Percentiles rank a stretch among this genome's conserved stretches.
Evolutionary conservation across 495 filamentous ascomycete species (phyloP).

Genomic region (Amorphotheca resinae): DNA sequence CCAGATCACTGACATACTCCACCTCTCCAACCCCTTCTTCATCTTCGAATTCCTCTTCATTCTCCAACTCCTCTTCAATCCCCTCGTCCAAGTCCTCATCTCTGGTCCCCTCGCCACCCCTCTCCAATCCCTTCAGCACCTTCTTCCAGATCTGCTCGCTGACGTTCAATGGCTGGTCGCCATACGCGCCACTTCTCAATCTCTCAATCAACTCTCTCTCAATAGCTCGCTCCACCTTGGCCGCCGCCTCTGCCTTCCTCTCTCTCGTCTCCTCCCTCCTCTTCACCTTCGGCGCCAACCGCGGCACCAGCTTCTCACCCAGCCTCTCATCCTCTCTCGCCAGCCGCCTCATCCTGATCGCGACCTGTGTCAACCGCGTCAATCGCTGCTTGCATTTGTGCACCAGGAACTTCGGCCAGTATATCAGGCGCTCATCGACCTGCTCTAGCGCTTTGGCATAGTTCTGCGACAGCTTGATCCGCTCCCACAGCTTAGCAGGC

Average conservation of each 20-base stretch:
- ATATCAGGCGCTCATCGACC: constrained; percentile 78
- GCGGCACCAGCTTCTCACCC: constrained; percentile 82
- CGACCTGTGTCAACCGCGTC: constrained; percentile 86
- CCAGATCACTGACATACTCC: constrained; percentile 65
- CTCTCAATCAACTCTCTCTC: constrained; percentile 92
- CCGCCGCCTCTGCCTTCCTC: constrained; percentile 84
- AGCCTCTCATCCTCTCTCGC: constrained; percentile 79
- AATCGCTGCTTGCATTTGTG: constrained; percentile 98
- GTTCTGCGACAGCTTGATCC: constrained; percentile 78
- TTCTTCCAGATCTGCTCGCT: constrained; percentile 95
- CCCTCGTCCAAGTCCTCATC: constrained; percentile 82
- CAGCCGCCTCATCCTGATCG: constrained; percentile 69
- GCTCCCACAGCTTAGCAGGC: constrained; percentile 90
- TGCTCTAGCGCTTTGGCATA: constrained; percentile 80
- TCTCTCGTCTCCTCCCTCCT: constrained; percentile 82
- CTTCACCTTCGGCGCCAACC: constrained; percentile 84
- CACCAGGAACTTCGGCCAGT: constrained; percentile 90
- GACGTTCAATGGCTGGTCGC: constrained; percentile 86
- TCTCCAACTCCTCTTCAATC: constrained; percentile 64
- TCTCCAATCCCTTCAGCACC: constrained; percentile 82
- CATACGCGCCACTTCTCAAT: constrained; percentile 84
- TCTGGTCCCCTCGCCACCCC: constrained; percentile 65
- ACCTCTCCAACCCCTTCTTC: constrained; percentile 66
- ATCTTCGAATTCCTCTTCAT: constrained; percentile 53
- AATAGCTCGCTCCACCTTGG: constrained; percentile 91